phyloP scores from a whole-genome alignment of 129 eudicot species.

The Artemisia annua region DNA sequence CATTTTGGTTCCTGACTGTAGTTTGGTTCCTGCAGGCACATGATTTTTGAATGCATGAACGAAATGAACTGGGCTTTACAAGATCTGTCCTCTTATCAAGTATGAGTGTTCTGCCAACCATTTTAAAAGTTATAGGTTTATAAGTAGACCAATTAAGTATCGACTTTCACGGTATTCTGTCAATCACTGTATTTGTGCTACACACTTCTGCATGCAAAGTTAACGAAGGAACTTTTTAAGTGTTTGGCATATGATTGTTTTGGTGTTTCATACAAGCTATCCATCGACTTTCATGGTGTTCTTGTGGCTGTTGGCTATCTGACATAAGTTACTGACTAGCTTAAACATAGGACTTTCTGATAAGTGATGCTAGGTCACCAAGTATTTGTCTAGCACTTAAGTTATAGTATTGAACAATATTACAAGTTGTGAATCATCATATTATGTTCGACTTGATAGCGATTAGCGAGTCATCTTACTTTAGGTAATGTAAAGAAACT shows the following conservation, averaged over 20 bases:
- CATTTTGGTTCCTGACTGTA: constrained; percentile 62
- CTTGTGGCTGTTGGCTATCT: neutral
- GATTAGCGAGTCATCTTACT: no score
- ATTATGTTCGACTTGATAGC: neutral
- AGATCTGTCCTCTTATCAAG: constrained; percentile 61
- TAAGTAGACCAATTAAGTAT: constrained; percentile 16
- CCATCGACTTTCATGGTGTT: neutral
- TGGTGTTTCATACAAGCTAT: neutral
- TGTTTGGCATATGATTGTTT: constrained; percentile 6
- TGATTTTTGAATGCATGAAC: constrained; percentile 65
- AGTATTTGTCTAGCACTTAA: neutral
- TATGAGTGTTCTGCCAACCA: constrained; percentile 36
- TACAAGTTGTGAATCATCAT: neutral
- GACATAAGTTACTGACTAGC: no score
- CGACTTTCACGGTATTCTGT: neutral
- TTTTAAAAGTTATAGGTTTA: constrained; percentile 23
- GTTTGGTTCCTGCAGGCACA: constrained; percentile 99
- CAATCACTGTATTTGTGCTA: constrained; percentile 6
- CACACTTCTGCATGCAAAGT: constrained; percentile 1
- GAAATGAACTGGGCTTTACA: constrained; percentile 54
- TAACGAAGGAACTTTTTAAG: neutral
- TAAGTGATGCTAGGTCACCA: neutral
- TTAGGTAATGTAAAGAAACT: neutral
- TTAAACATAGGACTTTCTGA: neutral
- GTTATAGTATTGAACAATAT: neutral